phyloP scores from a whole-genome alignment of 805 yeast species.

The Lipomyces kockii region DNA sequence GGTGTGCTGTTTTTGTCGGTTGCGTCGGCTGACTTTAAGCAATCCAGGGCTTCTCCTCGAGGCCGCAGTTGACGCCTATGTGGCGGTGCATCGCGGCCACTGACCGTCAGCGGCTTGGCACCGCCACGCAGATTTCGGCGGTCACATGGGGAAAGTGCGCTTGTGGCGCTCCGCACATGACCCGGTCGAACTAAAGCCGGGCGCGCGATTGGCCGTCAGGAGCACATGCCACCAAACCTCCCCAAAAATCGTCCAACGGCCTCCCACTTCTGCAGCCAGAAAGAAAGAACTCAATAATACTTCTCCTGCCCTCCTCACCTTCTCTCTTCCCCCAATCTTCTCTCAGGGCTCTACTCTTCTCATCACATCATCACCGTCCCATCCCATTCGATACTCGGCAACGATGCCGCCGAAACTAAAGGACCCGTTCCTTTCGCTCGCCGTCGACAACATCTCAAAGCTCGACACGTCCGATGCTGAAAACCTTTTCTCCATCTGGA shows the following conservation, averaged over 20 bases:
- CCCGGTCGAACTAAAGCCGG: slow-evolving; percentile 2
- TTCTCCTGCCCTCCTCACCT: neutral
- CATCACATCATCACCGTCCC: slow-evolving; percentile 1
- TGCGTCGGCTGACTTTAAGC: neutral
- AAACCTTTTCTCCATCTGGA: slow-evolving; percentile 43
- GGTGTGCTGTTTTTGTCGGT: neutral
- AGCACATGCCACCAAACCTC: neutral
- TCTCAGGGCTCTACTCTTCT: neutral
- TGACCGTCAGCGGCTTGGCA: too few species aligned
- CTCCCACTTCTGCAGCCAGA: too few species aligned
- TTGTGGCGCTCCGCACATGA: slow-evolving; percentile 17
- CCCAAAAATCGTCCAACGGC: too few species aligned
- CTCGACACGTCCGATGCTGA: slow-evolving; percentile 42
- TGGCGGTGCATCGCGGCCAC: slow-evolving; percentile 14
- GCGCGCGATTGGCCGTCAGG: slow-evolving; percentile 20
- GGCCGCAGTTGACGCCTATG: slow-evolving; percentile 12
- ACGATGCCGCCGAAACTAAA: slow-evolving; percentile 22
- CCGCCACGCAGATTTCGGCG: neutral
- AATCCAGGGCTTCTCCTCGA: slow-evolving; percentile 20
- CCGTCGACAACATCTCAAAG: slow-evolving; percentile 31
- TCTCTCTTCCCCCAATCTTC: neutral
- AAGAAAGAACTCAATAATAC: neutral
- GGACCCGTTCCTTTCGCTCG: slow-evolving; percentile 37
- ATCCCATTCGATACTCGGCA: slow-evolving; percentile 1
- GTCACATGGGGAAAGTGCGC: slow-evolving; percentile 16